phyloP scores from a whole-genome alignment of 2,329 filamentous ascomycete genomes.

The Ramularia collo-cygni region DNA sequence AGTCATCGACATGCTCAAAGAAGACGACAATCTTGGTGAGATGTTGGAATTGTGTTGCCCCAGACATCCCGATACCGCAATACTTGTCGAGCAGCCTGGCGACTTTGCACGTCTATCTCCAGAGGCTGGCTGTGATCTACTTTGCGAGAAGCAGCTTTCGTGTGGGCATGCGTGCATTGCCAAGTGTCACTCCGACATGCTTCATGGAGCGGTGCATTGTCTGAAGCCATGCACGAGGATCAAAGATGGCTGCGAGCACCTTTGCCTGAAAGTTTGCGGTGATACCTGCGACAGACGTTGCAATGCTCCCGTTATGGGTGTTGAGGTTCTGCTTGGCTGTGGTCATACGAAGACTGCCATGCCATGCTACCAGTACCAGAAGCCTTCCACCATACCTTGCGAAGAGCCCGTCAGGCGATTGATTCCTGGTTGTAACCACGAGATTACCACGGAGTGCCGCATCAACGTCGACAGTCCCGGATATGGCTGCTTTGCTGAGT shows the following conservation, averaged over 20 bases:
- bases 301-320: constrained; percentile 21
- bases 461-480: constrained; percentile 35
- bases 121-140: constrained; percentile 54
- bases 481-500: constrained; percentile 46
- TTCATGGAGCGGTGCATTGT: constrained; percentile 39
- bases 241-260: constrained; percentile 35
- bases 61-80: constrained; percentile 49
- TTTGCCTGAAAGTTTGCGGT: constrained; percentile 37
- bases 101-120: constrained; percentile 52
- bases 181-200: constrained; percentile 39
- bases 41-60: constrained; percentile 52
- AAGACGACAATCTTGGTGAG: constrained; percentile 42
- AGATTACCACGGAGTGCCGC: constrained; percentile 44
- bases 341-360: constrained; percentile 21
- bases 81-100: constrained; percentile 48
- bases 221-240: constrained; percentile 34
- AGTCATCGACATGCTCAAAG: constrained; percentile 48
- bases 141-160: constrained; percentile 40
- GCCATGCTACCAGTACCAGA: constrained; percentile 32
- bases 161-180: constrained; percentile 42
- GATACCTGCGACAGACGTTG: constrained; percentile 35
- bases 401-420: constrained; percentile 37
- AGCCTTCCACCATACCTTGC: constrained; percentile 46
- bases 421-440: constrained; percentile 52
- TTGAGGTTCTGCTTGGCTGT: constrained; percentile 26